A percentile compares a stretch with the other conserved stretches of the same genome.
These are phyloP conservation scores for Pseudocercospora pini-densiflorae DNA, from an alignment of 2,329 filamentous ascomycete species.

Conservation along the genomic window DNA sequence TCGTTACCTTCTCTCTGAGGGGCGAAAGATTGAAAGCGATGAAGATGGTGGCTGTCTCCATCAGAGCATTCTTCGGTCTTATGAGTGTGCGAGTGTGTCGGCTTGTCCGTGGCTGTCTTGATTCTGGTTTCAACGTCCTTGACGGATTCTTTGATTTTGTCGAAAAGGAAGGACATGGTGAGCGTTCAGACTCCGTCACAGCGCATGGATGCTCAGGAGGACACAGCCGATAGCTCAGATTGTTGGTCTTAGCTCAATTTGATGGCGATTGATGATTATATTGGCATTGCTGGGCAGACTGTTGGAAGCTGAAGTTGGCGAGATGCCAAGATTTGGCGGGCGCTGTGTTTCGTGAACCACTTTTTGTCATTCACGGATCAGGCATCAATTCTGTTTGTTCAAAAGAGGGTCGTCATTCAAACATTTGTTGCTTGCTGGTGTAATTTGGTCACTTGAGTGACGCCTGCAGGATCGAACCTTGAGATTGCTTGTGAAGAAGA, in stretches of 20 bases:
- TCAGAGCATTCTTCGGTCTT: slow-evolving; percentile 44
- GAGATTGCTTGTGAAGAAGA: neutral
- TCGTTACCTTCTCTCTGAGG: slow-evolving; percentile 71
- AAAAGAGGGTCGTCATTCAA: neutral
- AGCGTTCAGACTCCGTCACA: neutral
- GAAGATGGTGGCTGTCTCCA: slow-evolving; percentile 49
- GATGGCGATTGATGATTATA: neutral
- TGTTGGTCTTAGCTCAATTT: neutral
- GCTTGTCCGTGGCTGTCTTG: slow-evolving; percentile 50
- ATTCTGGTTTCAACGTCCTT: slow-evolving; percentile 57
- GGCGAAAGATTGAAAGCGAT: slow-evolving; percentile 69
- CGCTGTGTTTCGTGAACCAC: neutral
- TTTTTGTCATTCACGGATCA: neutral
- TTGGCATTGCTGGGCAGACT: neutral
- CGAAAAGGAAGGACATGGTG: slow-evolving; percentile 49
- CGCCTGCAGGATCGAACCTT: neutral
- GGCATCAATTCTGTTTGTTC: neutral
- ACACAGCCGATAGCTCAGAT: neutral
- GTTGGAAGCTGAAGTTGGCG: neutral
- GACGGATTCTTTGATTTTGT: slow-evolving; percentile 59
- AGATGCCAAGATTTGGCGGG: neutral
- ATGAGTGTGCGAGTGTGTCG: slow-evolving; percentile 53
- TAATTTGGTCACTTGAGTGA: neutral
- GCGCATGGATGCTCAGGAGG: neutral
- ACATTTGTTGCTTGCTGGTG: neutral